A percentile compares a stretch with the other conserved stretches of the same genome.
These are phyloP conservation scores for Exophiala calicioides DNA, from an alignment of 2,329 filamentous ascomycete genomes.

Conservation along the genomic window DNA sequence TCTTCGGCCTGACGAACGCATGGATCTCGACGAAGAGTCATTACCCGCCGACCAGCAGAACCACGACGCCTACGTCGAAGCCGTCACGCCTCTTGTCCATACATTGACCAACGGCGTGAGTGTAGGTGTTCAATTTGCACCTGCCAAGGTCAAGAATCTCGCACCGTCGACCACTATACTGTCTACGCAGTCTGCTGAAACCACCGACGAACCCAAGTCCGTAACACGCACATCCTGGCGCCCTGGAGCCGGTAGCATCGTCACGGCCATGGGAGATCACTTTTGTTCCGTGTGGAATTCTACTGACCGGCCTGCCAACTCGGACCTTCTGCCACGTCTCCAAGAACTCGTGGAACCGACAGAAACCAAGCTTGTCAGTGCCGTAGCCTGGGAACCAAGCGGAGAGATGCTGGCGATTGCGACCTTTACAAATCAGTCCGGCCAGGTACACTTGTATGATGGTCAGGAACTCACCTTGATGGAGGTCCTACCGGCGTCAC, in stretches of 20 bases:
- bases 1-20: constrained; percentile 30
- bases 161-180: constrained; percentile 46
- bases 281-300: constrained; percentile 50
- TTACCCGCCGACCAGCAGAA: constrained; percentile 40
- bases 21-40: constrained; percentile 42
- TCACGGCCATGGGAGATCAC: constrained; percentile 46
- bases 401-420: constrained; percentile 50
- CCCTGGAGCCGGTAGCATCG: constrained; percentile 44
- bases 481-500: constrained; percentile 48
- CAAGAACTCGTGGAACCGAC: constrained; percentile 21
- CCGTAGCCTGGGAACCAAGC: constrained; percentile 48
- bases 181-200: constrained; percentile 34
- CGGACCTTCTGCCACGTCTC: constrained; percentile 13
- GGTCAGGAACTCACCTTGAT: constrained; percentile 43
- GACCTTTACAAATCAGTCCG: constrained; percentile 45
- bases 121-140: constrained; percentile 48
- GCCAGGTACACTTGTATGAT: constrained; percentile 48
- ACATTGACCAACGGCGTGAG: constrained; percentile 49
- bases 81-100: constrained; percentile 35
- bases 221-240: constrained; percentile 48
- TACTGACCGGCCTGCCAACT: constrained; percentile 1
- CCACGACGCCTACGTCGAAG: constrained; percentile 28
- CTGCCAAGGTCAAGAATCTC: constrained; percentile 51
- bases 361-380: constrained; percentile 40
- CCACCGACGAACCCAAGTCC: constrained; percentile 34